These are phyloP conservation scores for Podospora comata DNA, from an alignment of 495 filamentous ascomycete species.

Conservation along the genomic window DNA sequence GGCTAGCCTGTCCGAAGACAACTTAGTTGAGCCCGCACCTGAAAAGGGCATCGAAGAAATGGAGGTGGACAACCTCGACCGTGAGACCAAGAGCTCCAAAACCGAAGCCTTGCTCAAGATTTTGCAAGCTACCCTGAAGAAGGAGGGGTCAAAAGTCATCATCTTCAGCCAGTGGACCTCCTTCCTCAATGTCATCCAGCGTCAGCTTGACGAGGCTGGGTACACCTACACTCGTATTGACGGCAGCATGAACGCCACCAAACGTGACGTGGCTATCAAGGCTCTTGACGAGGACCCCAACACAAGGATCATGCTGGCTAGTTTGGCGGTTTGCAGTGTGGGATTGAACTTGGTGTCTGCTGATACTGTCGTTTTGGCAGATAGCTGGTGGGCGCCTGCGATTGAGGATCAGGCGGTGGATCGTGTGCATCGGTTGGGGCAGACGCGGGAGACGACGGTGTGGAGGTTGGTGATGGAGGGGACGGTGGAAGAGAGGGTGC, in stretches of 20 bases:
- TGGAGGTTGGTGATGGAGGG: constrained; percentile 81
- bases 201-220: constrained; percentile 58
- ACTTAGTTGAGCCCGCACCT: constrained; percentile 60
- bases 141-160: constrained; percentile 72
- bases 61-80: constrained; percentile 49
- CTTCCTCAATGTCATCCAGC: constrained; percentile 76
- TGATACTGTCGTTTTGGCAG: constrained; percentile 79
- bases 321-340: constrained; percentile 77
- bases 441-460: constrained; percentile 72
- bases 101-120: constrained; percentile 80
- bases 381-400: constrained; percentile 89
- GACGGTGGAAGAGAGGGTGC: constrained; percentile 80
- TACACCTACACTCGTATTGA: constrained; percentile 76
- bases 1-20: constrained; percentile 60
- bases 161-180: constrained; percentile 94
- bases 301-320: constrained; percentile 78
- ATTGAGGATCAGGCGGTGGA: constrained; percentile 95
- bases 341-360: constrained; percentile 88
- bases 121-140: constrained; percentile 65
- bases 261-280: constrained; percentile 67
- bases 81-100: constrained; percentile 71
- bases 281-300: constrained; percentile 63
- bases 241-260: constrained; percentile 66
- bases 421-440: constrained; percentile 82
- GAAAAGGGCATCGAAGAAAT: constrained; percentile 46